Evolutionary conservation across 345 rosid species (phyloP).

Genomic region (thale cress (Arabidopsis thaliana)): DNA sequence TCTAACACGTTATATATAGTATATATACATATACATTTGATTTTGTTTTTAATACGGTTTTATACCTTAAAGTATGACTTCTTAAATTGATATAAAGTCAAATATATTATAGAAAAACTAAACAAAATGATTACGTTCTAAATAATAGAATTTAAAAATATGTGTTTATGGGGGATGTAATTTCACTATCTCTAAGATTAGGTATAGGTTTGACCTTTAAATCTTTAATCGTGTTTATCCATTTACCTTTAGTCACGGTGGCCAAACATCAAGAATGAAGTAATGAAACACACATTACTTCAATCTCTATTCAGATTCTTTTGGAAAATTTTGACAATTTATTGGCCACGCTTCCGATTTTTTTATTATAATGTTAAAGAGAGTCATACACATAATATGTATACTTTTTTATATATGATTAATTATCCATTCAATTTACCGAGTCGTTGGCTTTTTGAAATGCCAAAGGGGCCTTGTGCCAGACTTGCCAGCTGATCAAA

Average conservation of each 20-base stretch:
- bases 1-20: slow-evolving; percentile 19
- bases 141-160: background rate
- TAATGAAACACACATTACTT: background rate
- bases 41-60: background rate
- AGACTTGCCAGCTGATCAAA: slow-evolving; percentile 2
- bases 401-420: background rate
- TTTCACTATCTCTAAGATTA: slow-evolving; percentile 11
- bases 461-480: slow-evolving; percentile 11
- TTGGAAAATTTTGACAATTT: background rate
- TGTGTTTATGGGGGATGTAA: slow-evolving; percentile 4
- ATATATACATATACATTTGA: background rate
- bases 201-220: slow-evolving; percentile 12
- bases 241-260: slow-evolving; percentile 2
- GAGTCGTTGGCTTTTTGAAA: slow-evolving; percentile 34
- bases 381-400: background rate
- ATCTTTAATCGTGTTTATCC: slow-evolving; percentile 23
- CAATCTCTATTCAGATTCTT: background rate
- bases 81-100: slow-evolving; percentile 18
- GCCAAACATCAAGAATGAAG: background rate
- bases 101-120: slow-evolving; percentile 20
- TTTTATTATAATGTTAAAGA: background rate
- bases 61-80: slow-evolving; percentile 11
- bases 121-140: slow-evolving; percentile 20
- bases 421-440: background rate
- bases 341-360: background rate